Base-by-base conservation (phyloP, 495 filamentous ascomycete species). In the Penicillium chermesinum region DNA sequence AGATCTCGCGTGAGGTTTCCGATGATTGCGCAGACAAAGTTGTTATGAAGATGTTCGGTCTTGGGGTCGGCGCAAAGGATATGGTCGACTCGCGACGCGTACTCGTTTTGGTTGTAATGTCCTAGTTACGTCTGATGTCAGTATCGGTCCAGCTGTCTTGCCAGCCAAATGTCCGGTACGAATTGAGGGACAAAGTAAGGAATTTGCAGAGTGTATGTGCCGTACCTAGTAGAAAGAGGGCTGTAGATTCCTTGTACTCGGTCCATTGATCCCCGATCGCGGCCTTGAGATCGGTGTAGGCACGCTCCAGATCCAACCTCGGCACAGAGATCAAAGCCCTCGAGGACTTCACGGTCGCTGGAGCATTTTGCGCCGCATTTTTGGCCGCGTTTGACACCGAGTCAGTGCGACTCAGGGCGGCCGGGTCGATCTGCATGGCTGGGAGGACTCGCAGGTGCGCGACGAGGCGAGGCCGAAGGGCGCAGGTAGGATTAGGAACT, bases 221-320 rank as follows among this genome's bases (percentile, higher is more conserved):
- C 80, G 37, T 69, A 93, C 91, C 91, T 57, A 91, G 70, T 25
- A 96, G 63, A 64, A 95, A 97, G 14, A 83, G 73, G 44, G 82
- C 81, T 16, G 87, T 80, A 20, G 89, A 66, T 53, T 91, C 86
- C 67, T 95, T 96, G 65, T 98, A 98, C 49, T 78, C 77, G 36
- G 76, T 73, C 93, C 93, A 98, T 64, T 88, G 78, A 62, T 96
- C 91, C 38, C 83, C 77, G 64, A 97, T 84, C 34, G 78, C 81
- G 35, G 76, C 70, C 63, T 95, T 96, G 38, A 98, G 77, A 50
- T 85, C 82, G 30, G 87, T 85, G 62, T 97, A 96, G 53, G 91
- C 75, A 20, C 89, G 87, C 62, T 96, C 91, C 18, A 95, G 72
- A 60, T 98, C 91, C 49, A 97, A 86, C 57, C 93, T 86, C 74